Evolutionary conservation across 768 basidiomycete species (phyloP).

Genomic region (Psilocybe subaeruginosa): DNA sequence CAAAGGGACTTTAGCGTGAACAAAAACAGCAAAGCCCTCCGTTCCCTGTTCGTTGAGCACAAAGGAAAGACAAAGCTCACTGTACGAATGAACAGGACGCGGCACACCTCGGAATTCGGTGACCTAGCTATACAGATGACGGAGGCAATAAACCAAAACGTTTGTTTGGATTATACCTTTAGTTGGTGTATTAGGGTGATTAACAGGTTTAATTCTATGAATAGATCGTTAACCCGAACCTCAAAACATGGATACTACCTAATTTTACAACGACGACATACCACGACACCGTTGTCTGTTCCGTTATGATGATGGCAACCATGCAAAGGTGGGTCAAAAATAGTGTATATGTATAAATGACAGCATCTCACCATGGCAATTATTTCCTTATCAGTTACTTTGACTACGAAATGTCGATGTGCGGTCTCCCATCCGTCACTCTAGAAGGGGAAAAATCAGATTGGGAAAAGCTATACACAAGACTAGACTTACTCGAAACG

Average conservation of each 20-base stretch:
- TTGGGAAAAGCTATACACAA: constrained; percentile 35
- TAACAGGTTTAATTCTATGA: not conserved
- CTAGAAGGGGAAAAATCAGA: constrained; percentile 44
- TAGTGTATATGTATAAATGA: not conserved
- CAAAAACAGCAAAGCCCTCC: constrained; percentile 34
- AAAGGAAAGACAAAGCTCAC: constrained; percentile 24
- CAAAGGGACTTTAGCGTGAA: constrained; percentile 29
- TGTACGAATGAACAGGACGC: constrained; percentile 16
- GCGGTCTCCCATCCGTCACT: constrained; percentile 48
- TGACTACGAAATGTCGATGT: constrained; percentile 31
- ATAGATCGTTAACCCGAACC: constrained; percentile 26
- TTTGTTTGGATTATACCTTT: constrained; percentile 6
- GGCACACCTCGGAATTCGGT: constrained; percentile 24
- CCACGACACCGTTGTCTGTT: constrained; percentile 38
- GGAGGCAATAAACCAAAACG: constrained; percentile 26
- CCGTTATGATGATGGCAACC: constrained; percentile 45
- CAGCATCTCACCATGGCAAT: not conserved
- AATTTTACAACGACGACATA: constrained; percentile 46
- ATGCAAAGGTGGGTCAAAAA: constrained; percentile 29
- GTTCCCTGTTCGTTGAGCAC: constrained; percentile 31
- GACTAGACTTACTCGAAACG: constrained; percentile 40
- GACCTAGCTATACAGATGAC: constrained; percentile 27
- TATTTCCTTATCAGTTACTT: constrained; percentile 31
- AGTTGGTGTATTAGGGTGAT: not conserved
- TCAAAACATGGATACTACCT: constrained; percentile 45